Percentiles rank a stretch among this genome's conserved stretches.
phyloP scores from a whole-genome alignment of 2,329 filamentous ascomycete genomes.

The Penicillium aurantiogriseum region DNA sequence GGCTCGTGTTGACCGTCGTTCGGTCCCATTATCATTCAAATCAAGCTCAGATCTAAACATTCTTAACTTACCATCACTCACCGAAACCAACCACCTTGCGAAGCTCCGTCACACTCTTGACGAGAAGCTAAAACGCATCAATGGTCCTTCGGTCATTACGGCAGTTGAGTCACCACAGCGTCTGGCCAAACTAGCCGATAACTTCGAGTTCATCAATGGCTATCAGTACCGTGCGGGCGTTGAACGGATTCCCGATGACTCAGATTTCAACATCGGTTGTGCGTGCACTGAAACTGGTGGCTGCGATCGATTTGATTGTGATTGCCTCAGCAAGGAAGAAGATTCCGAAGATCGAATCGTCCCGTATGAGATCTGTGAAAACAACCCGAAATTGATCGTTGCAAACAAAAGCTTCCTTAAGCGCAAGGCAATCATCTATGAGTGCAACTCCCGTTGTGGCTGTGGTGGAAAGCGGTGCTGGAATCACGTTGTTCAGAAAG shows the following conservation, averaged over 20 bases:
- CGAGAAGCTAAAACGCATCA: conserved; percentile 7
- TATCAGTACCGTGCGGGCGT: conserved; percentile 39
- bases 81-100: background rate
- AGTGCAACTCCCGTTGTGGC: conserved; percentile 41
- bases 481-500: conserved; percentile 45
- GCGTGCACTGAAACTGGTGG: conserved; percentile 19
- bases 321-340: conserved; percentile 33
- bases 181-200: conserved; percentile 28
- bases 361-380: conserved; percentile 27
- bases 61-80: background rate
- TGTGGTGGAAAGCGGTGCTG: conserved; percentile 37
- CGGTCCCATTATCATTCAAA: background rate
- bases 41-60: background rate
- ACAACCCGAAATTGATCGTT: conserved; percentile 19
- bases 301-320: conserved; percentile 30
- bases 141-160: conserved; percentile 32
- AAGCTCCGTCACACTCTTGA: conserved; percentile 6
- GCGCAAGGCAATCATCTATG: conserved; percentile 39
- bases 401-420: conserved; percentile 33
- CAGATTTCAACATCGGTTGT: conserved; percentile 27
- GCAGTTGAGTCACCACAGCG: conserved; percentile 11
- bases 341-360: conserved; percentile 31
- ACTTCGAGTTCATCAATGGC: conserved; percentile 41
- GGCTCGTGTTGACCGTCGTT: background rate
- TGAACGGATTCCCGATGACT: conserved; percentile 23